phyloP scores from a whole-genome alignment of 75 land plant species.

The Adiantum capillusveneris region DNA sequence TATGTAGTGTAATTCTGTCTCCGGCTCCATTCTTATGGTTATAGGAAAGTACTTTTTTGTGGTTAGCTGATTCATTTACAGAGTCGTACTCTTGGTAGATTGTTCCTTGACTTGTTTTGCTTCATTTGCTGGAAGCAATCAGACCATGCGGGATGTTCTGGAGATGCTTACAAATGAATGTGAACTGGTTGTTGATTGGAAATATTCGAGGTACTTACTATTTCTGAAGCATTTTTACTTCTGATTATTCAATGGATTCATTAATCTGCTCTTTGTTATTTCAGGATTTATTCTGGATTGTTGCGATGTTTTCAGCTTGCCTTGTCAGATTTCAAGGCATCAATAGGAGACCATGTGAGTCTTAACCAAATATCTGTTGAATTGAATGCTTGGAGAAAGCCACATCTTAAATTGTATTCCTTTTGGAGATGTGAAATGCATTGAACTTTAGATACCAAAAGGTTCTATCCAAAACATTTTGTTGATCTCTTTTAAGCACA shows the following conservation, averaged over 20 bases:
- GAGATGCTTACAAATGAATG: background rate
- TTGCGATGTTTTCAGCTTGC: constrained; percentile 72
- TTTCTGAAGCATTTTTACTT: background rate
- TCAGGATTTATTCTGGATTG: constrained; percentile 71
- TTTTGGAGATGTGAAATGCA: background rate
- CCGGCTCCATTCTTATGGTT: too few relatives aligned
- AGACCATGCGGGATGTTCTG: background rate
- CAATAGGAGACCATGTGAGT: constrained; percentile 79
- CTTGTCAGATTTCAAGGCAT: constrained; percentile 55
- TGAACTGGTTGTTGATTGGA: background rate
- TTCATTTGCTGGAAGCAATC: too few relatives aligned
- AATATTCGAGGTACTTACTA: background rate
- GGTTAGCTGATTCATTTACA: too few relatives aligned
- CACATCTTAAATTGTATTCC: background rate
- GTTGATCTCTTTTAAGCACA: background rate
- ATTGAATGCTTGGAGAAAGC: too few relatives aligned
- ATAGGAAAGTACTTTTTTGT: too few relatives aligned
- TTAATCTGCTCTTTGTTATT: constrained; percentile 5
- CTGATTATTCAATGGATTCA: background rate
- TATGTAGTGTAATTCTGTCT: too few relatives aligned
- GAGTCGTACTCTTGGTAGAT: too few relatives aligned
- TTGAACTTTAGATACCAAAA: background rate
- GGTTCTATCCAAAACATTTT: background rate
- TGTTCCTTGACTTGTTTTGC: too few relatives aligned
- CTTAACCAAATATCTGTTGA: too few relatives aligned